Base-by-base conservation (phyloP, 2,329 filamentous ascomycete genomes). In the Kalaharituber pfeilii region DNA sequence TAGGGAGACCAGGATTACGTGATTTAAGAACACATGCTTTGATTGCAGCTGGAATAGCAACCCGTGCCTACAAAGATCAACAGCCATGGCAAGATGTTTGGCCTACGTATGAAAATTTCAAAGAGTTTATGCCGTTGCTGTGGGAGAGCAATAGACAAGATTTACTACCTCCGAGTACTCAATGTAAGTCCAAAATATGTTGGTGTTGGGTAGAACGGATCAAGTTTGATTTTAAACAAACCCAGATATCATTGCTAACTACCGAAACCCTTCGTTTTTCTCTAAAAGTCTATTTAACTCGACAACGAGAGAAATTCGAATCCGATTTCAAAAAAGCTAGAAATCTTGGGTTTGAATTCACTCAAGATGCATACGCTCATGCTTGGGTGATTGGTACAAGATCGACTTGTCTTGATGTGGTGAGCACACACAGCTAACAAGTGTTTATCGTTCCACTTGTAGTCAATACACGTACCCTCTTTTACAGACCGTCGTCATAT, bases 381-480 rank as follows among this genome's bases (percentile, higher is more conserved):
- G 59, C 57, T 6, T 64, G 62, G 62, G 53, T 60, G 26, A 47
- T 59, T 33, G 59, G 57, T 58, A 54, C 51, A 53, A 18, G 42
- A 5, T 47, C n/a, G n/a, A n/a, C n/a, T 8, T 39, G 4, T 39
- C 5, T 39, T 9, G 4, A 39, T 5, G 33, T 6, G 4, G n/a
- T n/a, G n/a, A n/a, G n/a, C n/a, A 15, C 33, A 39, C 13, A 15
- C 33, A 8, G 15, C 33, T 39, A 39, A 39, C 33, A 15, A 39
- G 13, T 39, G 33, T 18, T 13, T 13, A 39, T 39, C 20, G 20
- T 6, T 39, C 20, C 15, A 24, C 8, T 24, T 8, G 25, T 25
- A 53, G 60, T 64, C 29, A 64, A 64, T 51, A 63, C 62, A 1
- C 52, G 62, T 45, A 63, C 60, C 6, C 57, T 64, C n/a, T 63